phyloP scores from a whole-genome alignment of 1,139 yeast species.

The Zygosaccharomyces sapae region DNA sequence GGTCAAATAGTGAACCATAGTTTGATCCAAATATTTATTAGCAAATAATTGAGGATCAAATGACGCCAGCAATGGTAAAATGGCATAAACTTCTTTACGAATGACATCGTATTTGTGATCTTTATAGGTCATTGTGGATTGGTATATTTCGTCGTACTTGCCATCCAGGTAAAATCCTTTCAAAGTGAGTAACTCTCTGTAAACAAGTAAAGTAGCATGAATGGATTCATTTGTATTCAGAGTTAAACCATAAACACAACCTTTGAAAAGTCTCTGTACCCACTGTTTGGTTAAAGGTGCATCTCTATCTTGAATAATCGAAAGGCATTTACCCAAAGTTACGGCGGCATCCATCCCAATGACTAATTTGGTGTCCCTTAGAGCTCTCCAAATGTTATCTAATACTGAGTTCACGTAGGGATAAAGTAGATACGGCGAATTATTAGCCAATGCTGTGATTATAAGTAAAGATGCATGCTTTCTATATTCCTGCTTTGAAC shows the following conservation, averaged over 20 bases:
- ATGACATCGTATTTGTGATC: slow-evolving; percentile 73
- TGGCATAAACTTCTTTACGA: slow-evolving; percentile 75
- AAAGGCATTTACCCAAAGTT: slow-evolving; percentile 72
- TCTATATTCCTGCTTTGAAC: slow-evolving; percentile 74
- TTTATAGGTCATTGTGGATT: slow-evolving; percentile 66
- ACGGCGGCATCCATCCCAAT: slow-evolving; percentile 83
- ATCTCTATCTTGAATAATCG: slow-evolving; percentile 76
- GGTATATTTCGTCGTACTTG: slow-evolving; percentile 73
- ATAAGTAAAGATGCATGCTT: slow-evolving; percentile 89
- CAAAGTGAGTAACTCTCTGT: slow-evolving; percentile 67
- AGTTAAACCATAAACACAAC: slow-evolving; percentile 49
- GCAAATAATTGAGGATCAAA: slow-evolving; percentile 77
- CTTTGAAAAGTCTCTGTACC: slow-evolving; percentile 68
- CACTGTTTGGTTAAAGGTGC: slow-evolving; percentile 64
- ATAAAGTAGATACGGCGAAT: slow-evolving; percentile 80
- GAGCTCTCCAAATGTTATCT: slow-evolving; percentile 81
- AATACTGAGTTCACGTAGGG: slow-evolving; percentile 74
- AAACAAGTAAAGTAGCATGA: slow-evolving; percentile 83
- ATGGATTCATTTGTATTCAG: slow-evolving; percentile 58
- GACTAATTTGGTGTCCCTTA: slow-evolving; percentile 69
- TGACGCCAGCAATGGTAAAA: slow-evolving; percentile 76
- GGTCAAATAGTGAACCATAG: slow-evolving; percentile 70
- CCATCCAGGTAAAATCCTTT: slow-evolving; percentile 67
- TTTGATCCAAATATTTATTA: slow-evolving; percentile 73
- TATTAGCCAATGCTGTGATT: slow-evolving; percentile 79